Evolutionary conservation across 1,139 yeast genomes (phyloP).

Genomic region (Sugiyamaella xylanicola): DNA sequence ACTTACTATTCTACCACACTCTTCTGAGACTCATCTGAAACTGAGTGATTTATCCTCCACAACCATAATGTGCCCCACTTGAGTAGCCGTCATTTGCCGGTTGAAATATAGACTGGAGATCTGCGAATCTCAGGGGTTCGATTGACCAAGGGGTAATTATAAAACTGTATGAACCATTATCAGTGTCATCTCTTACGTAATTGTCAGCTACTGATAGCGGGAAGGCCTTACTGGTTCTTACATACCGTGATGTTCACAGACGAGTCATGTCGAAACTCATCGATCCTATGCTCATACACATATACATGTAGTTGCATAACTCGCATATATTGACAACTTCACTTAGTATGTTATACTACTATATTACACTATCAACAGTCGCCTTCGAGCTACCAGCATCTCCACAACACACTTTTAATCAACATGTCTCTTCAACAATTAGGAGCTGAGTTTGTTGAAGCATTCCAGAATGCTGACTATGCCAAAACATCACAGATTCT

Average conservation of each 20-base stretch:
- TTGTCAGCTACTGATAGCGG: too few relatives aligned
- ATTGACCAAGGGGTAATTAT: too few relatives aligned
- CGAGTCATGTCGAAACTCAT: too few relatives aligned
- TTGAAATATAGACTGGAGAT: neutral
- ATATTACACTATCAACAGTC: conserved; percentile 1
- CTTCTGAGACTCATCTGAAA: too few relatives aligned
- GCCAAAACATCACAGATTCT: conserved; percentile 60
- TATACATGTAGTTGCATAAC: too few relatives aligned
- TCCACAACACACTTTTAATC: neutral
- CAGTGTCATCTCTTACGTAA: too few relatives aligned
- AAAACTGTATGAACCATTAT: too few relatives aligned
- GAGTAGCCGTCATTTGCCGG: neutral
- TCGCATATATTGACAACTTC: neutral
- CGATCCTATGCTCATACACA: too few relatives aligned
- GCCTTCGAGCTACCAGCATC: neutral
- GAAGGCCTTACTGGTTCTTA: too few relatives aligned
- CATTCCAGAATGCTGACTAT: conserved; percentile 65
- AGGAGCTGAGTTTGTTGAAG: conserved; percentile 65
- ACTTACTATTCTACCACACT: too few relatives aligned
- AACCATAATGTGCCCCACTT: neutral
- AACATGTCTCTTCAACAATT: conserved; percentile 37
- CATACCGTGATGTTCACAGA: too few relatives aligned
- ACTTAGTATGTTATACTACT: too few relatives aligned
- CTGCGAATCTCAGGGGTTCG: neutral
- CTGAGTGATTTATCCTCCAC: neutral